Percentiles rank a stretch among this genome's conserved stretches.
These are phyloP conservation scores for Chytriomyces hyalinus DNA, from an alignment of 192 early-diverging fungal species.

Conservation along the genomic window DNA sequence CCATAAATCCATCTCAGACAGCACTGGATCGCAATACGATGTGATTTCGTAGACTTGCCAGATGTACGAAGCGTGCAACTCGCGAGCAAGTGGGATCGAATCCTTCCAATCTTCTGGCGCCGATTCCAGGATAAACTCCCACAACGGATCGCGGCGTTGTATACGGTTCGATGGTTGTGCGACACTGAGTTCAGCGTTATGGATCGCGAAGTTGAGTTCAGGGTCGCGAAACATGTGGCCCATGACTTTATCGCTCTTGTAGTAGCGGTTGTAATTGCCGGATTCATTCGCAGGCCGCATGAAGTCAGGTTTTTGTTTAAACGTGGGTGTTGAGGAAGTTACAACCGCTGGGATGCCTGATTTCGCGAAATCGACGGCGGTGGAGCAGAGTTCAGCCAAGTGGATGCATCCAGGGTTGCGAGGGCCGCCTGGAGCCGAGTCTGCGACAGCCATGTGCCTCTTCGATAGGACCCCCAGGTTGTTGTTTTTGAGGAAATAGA, in stretches of 20 bases:
- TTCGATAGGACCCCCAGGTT: slow-evolving; percentile 53
- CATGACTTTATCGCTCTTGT: background rate
- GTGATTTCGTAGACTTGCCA: background rate
- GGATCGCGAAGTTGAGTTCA: background rate
- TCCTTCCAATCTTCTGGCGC: background rate
- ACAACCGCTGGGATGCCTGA: slow-evolving; percentile 61
- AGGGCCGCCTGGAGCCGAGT: slow-evolving; percentile 54
- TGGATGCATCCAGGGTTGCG: slow-evolving; percentile 54
- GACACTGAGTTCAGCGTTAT: background rate
- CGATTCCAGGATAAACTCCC: background rate
- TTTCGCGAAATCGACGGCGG: slow-evolving; percentile 79
- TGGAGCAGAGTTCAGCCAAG: slow-evolving; percentile 72
- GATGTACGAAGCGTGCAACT: background rate
- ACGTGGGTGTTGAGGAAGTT: slow-evolving; percentile 41
- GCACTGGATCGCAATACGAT: slow-evolving; percentile 1
- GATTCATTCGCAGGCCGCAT: slow-evolving; percentile 47
- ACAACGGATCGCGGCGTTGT: background rate
- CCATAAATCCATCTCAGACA: slow-evolving; percentile 17
- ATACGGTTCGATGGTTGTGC: background rate
- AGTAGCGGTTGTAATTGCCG: background rate
- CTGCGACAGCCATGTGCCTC: slow-evolving; percentile 69
- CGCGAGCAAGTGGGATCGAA: background rate
- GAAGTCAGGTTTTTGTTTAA: slow-evolving; percentile 67
- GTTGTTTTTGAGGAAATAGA: slow-evolving; percentile 25
- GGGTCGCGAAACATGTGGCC: slow-evolving; percentile 19